Percentiles rank a stretch among this genome's conserved stretches.
Evolutionary conservation across 164 flowering plant genomes (phyloP).

Genomic region (Macadamia integrifolia): DNA sequence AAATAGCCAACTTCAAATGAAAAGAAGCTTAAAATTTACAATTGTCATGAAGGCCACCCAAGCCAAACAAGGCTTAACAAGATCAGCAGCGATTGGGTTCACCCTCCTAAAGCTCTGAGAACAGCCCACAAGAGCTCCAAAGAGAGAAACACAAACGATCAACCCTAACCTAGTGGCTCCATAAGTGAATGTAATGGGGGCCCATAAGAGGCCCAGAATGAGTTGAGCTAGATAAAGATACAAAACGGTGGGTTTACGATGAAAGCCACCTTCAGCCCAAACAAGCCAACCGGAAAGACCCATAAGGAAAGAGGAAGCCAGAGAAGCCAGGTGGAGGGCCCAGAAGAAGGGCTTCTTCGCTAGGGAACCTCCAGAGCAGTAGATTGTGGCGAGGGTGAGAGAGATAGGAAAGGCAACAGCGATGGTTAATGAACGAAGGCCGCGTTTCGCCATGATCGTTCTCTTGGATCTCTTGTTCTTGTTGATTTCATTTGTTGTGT

Average conservation of each 20-base stretch:
- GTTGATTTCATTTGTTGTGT: conserved; percentile 3
- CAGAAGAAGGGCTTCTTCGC: conserved; percentile 35
- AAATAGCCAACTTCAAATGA: conserved; percentile 5
- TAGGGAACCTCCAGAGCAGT: conserved; percentile 24
- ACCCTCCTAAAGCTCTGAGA: conserved; percentile 29
- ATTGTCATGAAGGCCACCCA: conserved; percentile 43
- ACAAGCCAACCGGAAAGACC: conserved; percentile 80
- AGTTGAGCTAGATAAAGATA: conserved; percentile 40
- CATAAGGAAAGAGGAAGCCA: conserved; percentile 41
- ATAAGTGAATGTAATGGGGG: conserved; percentile 44
- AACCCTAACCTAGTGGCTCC: conserved; percentile 45
- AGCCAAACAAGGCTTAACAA: conserved; percentile 61
- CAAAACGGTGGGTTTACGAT: conserved; percentile 36
- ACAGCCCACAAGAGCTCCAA: conserved; percentile 44
- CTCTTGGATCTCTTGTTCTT: conserved; percentile 22
- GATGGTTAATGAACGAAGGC: conserved; percentile 50
- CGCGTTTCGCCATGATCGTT: conserved; percentile 61
- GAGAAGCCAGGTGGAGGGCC: conserved; percentile 37
- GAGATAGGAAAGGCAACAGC: conserved; percentile 44
- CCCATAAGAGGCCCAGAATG: conserved; percentile 44
- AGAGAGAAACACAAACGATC: conserved; percentile 29
- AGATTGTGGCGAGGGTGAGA: conserved; percentile 33
- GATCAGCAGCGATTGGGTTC: conserved; percentile 60
- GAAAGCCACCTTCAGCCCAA: conserved; percentile 94
- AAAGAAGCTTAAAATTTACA: conserved; percentile 47